Percentiles rank a stretch among this genome's conserved stretches.
Conservation (phyloP, 768 basidiomycete genomes). For the Cubamyces sp. region DNA sequence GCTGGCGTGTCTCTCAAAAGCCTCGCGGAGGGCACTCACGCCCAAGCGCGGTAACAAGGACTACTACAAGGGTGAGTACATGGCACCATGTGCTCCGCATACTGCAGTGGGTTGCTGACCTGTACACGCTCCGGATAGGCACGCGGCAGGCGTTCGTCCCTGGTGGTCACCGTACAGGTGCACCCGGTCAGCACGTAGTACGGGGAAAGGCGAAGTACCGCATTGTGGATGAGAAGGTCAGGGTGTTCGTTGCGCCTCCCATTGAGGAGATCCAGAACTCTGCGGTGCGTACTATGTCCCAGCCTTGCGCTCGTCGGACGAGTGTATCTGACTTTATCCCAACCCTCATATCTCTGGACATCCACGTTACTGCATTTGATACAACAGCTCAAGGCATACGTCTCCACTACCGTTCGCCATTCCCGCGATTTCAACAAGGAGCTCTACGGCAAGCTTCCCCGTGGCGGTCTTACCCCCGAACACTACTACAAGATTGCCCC, state of each 20-base stretch:
- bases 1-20: constrained; percentile 66
- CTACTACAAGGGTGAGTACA: constrained; percentile 85
- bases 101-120: neutral
- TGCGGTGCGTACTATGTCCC: constrained; percentile 47
- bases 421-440: constrained; percentile 14
- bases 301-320: neutral
- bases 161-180: constrained; percentile 84
- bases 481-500: constrained; percentile 37
- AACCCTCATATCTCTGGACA: neutral
- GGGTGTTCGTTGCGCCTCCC: constrained; percentile 83
- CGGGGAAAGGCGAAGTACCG: constrained; percentile 80
- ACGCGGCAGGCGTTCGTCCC: constrained; percentile 83
- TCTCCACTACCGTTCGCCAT: constrained; percentile 33
- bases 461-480: constrained; percentile 37
- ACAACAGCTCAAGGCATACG: constrained; percentile 71
- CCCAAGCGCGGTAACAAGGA: constrained; percentile 93
- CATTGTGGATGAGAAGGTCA: constrained; percentile 79
- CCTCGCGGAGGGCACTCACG: constrained; percentile 80
- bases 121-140: constrained; percentile 46
- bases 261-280: constrained; percentile 61
- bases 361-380: neutral
- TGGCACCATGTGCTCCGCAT: neutral
- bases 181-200: constrained; percentile 84
- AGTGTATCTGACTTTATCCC: neutral
- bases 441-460: constrained; percentile 39